These are phyloP conservation scores for Syzygium syzygioides DNA, from an alignment of 441 rosid genomes.

Conservation along the genomic window DNA sequence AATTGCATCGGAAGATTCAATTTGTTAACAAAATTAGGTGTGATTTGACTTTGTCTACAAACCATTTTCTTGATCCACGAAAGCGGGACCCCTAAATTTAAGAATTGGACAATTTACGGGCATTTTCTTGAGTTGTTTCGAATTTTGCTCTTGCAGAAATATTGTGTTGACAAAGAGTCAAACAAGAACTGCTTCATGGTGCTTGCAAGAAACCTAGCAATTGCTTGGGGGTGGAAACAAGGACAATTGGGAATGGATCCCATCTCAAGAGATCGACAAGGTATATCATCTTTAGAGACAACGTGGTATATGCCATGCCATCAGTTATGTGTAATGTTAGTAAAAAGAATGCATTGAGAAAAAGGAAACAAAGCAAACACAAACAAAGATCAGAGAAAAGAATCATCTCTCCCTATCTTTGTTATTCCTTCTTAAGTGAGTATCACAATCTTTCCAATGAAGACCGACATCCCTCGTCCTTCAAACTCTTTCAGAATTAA, in stretches of 20 bases:
- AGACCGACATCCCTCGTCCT: not conserved
- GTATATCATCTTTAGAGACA: not conserved
- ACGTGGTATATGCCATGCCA: too few species aligned
- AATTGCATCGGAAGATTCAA: too few species aligned
- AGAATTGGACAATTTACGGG: too few species aligned
- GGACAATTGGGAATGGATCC: not conserved
- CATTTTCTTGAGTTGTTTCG: not conserved
- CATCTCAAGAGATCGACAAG: not conserved
- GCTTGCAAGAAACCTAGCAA: not conserved
- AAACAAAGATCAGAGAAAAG: not conserved
- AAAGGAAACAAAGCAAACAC: too few species aligned
- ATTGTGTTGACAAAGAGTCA: not conserved
- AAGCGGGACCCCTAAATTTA: too few species aligned
- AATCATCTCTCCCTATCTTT: not conserved
- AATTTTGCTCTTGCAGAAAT: not conserved
- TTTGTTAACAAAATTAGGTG: too few species aligned
- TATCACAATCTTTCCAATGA: not conserved
- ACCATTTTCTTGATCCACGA: too few species aligned
- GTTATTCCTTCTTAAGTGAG: not conserved
- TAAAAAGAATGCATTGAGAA: too few species aligned
- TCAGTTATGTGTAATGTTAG: too few species aligned
- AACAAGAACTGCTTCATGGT: slow-evolving; percentile 6
- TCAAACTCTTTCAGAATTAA: not conserved
- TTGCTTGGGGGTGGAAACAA: not conserved
- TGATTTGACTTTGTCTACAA: too few species aligned